Percentiles rank a stretch among this genome's conserved stretches.
Conservation (phyloP, 108 stramenopile genomes). For the Fistulifera solaris region DNA sequence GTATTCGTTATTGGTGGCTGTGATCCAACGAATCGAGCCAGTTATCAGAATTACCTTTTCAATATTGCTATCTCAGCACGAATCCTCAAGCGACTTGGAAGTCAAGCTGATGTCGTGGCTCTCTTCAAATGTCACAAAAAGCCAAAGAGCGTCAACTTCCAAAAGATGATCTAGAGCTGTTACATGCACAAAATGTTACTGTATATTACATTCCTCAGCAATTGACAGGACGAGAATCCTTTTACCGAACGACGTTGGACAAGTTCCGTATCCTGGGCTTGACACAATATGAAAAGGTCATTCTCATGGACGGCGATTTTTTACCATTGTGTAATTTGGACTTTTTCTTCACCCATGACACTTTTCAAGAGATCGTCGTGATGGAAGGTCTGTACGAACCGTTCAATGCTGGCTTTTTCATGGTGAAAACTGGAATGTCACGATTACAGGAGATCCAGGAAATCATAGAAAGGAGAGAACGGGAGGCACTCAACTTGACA, state of each 20-base stretch:
- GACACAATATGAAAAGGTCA: slow-evolving; percentile 51
- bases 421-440: slow-evolving; percentile 12
- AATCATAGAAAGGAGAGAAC: slow-evolving; percentile 4
- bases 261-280: slow-evolving; percentile 47
- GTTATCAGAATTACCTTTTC: slow-evolving; percentile 28
- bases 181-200: background rate
- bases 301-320: slow-evolving; percentile 67
- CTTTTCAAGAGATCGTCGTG: slow-evolving; percentile 34
- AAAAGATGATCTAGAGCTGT: slow-evolving; percentile 6
- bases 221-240: slow-evolving; percentile 9
- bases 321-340: slow-evolving; percentile 53
- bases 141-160: background rate
- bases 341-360: slow-evolving; percentile 23
- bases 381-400: slow-evolving; percentile 28
- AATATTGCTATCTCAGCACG: slow-evolving; percentile 27
- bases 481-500: slow-evolving; percentile 1
- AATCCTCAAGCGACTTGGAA: slow-evolving; percentile 12
- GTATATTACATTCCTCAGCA: no score
- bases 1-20: slow-evolving; percentile 33
- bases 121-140: slow-evolving; percentile 24
- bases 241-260: slow-evolving; percentile 29
- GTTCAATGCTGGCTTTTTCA: slow-evolving; percentile 38
- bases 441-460: slow-evolving; percentile 10
- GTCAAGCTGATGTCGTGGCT: slow-evolving; percentile 30
- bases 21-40: slow-evolving; percentile 20